Evolutionary conservation across 805 yeast species (phyloP).

Genomic region (Saturnispora zaruensis): DNA sequence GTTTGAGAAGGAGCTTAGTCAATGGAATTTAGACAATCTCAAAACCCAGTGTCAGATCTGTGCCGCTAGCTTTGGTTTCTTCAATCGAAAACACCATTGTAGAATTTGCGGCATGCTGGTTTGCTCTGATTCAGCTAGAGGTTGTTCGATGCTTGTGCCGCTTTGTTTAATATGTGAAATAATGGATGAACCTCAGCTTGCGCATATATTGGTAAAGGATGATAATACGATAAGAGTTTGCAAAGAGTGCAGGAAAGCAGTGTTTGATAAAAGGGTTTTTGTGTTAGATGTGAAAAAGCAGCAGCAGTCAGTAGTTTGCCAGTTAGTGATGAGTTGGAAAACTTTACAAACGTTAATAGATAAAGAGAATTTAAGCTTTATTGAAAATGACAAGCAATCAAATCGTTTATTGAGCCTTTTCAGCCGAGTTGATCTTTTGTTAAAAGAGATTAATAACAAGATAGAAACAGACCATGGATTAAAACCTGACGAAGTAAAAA

Average conservation of each 20-base stretch:
- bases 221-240: constrained; percentile 50
- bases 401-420: constrained; percentile 28
- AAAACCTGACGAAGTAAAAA: constrained; percentile 34
- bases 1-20: constrained; percentile 41
- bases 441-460: constrained; percentile 31
- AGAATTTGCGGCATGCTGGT: constrained; percentile 77
- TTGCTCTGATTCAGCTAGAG: constrained; percentile 55
- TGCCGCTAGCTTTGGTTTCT: constrained; percentile 41
- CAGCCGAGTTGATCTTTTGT: constrained; percentile 40
- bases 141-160: constrained; percentile 71
- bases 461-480: background rate
- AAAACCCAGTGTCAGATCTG: constrained; percentile 53
- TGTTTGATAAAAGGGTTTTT: constrained; percentile 50
- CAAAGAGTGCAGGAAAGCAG: constrained; percentile 51
- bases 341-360: constrained; percentile 18
- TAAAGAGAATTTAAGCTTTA: constrained; percentile 19
- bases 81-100: constrained; percentile 78
- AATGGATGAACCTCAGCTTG: constrained; percentile 18
- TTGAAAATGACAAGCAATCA: constrained; percentile 31
- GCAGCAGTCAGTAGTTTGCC: constrained; percentile 28
- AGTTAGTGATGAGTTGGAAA: constrained; percentile 28
- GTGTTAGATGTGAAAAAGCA: constrained; percentile 30
- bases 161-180: constrained; percentile 33
- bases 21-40: constrained; percentile 50
- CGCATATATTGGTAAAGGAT: constrained; percentile 12